Percentiles rank a stretch among this genome's conserved stretches.
phyloP scores from a whole-genome alignment of 495 filamentous ascomycete species.

The Penicillium egyptiacum region DNA sequence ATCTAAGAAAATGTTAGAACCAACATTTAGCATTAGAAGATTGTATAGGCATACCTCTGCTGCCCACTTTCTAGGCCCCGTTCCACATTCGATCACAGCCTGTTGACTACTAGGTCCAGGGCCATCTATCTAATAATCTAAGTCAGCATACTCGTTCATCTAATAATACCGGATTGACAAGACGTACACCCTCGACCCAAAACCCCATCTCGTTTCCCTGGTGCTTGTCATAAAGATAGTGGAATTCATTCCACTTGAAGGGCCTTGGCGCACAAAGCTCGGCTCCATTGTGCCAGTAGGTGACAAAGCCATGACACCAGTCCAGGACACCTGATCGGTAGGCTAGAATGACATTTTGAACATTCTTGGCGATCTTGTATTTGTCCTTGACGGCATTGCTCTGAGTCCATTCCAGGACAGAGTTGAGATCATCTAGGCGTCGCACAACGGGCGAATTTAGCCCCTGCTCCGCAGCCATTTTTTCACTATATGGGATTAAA shows the following conservation, averaged over 20 bases:
- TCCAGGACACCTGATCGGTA: neutral
- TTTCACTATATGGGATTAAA: neutral
- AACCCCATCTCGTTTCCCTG: neutral
- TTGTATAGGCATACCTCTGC: neutral
- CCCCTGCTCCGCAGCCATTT: neutral
- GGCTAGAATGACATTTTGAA: neutral
- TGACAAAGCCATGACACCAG: slow-evolving; percentile 8
- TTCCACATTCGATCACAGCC: neutral
- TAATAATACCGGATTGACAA: neutral
- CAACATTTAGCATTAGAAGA: neutral
- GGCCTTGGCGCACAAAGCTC: slow-evolving; percentile 10
- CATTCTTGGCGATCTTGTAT: neutral
- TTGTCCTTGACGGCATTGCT: neutral
- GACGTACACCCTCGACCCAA: neutral
- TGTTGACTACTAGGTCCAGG: neutral
- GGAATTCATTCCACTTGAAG: slow-evolving; percentile 7
- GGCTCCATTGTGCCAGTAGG: slow-evolving; percentile 7
- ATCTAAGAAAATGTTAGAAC: neutral
- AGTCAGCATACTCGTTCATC: neutral
- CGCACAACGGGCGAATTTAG: neutral
- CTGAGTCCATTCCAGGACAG: neutral
- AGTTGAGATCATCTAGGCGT: neutral
- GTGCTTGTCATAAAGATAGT: neutral
- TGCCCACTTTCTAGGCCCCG: neutral
- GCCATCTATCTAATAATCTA: neutral